Evolutionary conservation across 306 rosid species (phyloP), one percentile per base, ranked within the genome.

Genomic region (Nissolia schottii): DNA sequence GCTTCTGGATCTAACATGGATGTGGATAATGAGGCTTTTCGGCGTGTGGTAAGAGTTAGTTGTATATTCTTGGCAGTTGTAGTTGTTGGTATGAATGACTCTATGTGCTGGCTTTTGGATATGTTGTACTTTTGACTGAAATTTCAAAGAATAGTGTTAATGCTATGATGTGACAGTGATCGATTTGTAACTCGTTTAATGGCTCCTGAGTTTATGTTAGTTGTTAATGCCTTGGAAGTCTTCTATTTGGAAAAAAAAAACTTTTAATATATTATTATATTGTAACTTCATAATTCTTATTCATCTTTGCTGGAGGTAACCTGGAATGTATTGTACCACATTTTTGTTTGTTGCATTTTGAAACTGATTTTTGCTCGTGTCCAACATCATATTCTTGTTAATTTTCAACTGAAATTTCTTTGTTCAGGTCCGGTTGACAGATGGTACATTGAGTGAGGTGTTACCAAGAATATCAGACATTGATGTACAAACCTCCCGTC

Each of bases 1-100:
- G 34, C 85, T 48, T 77, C 93, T 60, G 96, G 91, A 56, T 85
- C 93, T 82, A 83, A 84, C 80, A 95, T 95, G 99, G 99, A 95
- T 74, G 96, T 91, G 83, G 99, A 95, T 78, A 91, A 78, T 41
- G 96, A 86, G 67, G 89, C 92, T 69, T 87, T 88, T 57, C 85
- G 71, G 37, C 91, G 79, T 45, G 48, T 84, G 96, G 99, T 95
- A 84, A 85, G 89, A 73, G 58, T 75, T 31, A 19, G 66, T 74
- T 66, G 58, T 70, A 12, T 57, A n/a, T n/a, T n/a, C 31, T 37
- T 51, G 37, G 49, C 23, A 12, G 63, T 67, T 81, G 45, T 64
- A 23, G 59, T 74, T 62, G 16, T 74, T 64, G 31, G 22, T 22
- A 51, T 59, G 31, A 37, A 25, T 32, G 45, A 3, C 27, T 61